Conservation (phyloP, 805 yeast genomes). For the Saccharomycopsis sp. region DNA sequence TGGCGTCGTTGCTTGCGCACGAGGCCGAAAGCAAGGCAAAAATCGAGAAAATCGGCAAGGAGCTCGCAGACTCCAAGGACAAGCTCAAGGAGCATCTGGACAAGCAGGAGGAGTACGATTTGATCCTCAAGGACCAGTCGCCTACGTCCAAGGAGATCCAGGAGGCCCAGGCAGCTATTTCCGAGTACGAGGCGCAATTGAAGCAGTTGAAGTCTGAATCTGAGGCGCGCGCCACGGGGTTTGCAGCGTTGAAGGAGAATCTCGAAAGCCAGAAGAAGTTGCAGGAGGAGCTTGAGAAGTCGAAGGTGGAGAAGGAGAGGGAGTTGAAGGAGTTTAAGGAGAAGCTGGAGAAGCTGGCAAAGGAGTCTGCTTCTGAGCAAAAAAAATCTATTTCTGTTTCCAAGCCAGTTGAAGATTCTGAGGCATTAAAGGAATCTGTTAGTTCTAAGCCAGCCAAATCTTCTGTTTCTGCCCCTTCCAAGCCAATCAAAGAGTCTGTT, state of each 20-base stretch:
- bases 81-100: constrained; percentile 6
- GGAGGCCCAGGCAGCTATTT: constrained; percentile 6
- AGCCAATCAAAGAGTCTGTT: too few relatives aligned
- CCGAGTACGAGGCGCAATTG: constrained; percentile 12
- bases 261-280: constrained; percentile 16
- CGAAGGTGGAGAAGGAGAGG: constrained; percentile 5
- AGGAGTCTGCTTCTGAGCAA: not conserved
- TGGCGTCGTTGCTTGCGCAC: constrained; percentile 2
- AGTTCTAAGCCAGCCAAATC: not conserved
- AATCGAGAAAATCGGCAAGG: not conserved
- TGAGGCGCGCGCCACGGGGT: constrained; percentile 2
- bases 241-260: constrained; percentile 11
- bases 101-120: constrained; percentile 12
- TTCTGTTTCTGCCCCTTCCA: not conserved
- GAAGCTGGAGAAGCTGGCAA: not conserved
- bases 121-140: constrained; percentile 2
- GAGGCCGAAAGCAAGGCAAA: constrained; percentile 5
- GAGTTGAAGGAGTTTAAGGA: constrained; percentile 5
- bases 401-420: not conserved
- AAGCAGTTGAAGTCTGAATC: constrained; percentile 13
- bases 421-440: not conserved
- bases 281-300: constrained; percentile 6
- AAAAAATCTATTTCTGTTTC: not conserved
- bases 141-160: constrained; percentile 8
- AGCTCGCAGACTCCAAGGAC: constrained; percentile 4